Evolutionary conservation across 164 flowering plant species (phyloP).

Genomic region (Brasenia schreberi): DNA sequence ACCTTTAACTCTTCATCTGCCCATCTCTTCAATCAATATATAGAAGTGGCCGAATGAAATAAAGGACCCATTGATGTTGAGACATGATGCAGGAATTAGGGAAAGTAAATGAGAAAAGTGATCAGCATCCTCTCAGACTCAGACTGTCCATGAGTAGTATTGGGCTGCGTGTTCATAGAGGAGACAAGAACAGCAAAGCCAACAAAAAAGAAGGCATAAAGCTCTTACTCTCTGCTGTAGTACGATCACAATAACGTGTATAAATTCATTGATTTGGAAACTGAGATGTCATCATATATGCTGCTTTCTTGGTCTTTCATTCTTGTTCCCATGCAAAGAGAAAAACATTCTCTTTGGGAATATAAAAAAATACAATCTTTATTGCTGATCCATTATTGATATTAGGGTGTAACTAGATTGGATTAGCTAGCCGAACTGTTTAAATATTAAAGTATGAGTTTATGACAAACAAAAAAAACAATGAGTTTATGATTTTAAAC

Average conservation of each 20-base stretch:
- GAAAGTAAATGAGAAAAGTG: not conserved
- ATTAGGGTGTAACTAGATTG: no score
- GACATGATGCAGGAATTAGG: not conserved
- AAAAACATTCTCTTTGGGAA: not conserved
- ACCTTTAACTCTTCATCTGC: no score
- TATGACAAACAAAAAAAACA: no score
- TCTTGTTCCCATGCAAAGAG: not conserved
- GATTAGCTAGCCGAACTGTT: no score
- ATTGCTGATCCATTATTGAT: not conserved
- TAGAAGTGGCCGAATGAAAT: no score
- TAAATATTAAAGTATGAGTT: no score
- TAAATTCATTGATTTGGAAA: not conserved
- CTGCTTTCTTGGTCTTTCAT: not conserved
- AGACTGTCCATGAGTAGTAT: no score
- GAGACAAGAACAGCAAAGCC: not conserved
- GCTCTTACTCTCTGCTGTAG: not conserved
- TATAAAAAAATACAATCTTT: not conserved
- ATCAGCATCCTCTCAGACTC: no score
- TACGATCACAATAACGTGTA: not conserved
- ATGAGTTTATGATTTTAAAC: no score
- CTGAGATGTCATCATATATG: not conserved
- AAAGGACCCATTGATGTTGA: not conserved
- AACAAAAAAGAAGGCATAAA: not conserved
- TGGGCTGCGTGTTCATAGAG: not conserved
- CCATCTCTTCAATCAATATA: no score